Conservation (phyloP, 805 yeast species). For the Candida ponderosae region DNA sequence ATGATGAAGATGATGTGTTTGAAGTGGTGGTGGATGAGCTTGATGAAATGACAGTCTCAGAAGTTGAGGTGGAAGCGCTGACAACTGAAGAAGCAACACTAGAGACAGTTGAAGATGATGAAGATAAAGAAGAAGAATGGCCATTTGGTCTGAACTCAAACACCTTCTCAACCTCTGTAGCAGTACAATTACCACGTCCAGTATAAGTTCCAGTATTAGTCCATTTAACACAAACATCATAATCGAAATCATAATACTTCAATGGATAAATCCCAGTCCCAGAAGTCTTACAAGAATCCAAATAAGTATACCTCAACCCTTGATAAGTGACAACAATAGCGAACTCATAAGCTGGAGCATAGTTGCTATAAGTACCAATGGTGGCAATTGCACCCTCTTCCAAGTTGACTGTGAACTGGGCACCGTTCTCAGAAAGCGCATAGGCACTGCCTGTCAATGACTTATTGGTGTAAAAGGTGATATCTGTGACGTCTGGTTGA, state of each 20-base stretch:
- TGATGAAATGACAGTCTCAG: conserved; percentile 3
- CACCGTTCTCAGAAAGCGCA: too few species aligned
- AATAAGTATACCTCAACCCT: conserved; percentile 4
- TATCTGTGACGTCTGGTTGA: too few species aligned
- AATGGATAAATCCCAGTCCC: neutral
- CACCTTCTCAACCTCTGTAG: too few species aligned
- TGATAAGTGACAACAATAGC: conserved; percentile 2
- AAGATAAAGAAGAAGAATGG: too few species aligned
- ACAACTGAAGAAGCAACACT: too few species aligned
- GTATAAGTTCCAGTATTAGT: too few species aligned
- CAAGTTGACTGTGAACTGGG: conserved; percentile 9
- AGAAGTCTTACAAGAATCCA: conserved; percentile 2
- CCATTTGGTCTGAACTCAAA: too few species aligned
- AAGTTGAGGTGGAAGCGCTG: too few species aligned
- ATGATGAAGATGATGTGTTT: conserved; percentile 4
- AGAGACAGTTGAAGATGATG: too few species aligned
- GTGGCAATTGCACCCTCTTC: conserved; percentile 10
- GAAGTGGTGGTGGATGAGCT: conserved; percentile 3
- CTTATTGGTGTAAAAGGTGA: too few species aligned
- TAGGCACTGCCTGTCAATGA: too few species aligned
- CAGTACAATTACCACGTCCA: too few species aligned
- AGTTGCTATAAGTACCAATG: neutral
- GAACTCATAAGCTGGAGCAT: conserved; percentile 1
- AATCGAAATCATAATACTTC: conserved; percentile 1
- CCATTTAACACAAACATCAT: conserved; percentile 1